Conservation (phyloP, 1,284 basidiomycete species). For the Puccinia sorghi region DNA sequence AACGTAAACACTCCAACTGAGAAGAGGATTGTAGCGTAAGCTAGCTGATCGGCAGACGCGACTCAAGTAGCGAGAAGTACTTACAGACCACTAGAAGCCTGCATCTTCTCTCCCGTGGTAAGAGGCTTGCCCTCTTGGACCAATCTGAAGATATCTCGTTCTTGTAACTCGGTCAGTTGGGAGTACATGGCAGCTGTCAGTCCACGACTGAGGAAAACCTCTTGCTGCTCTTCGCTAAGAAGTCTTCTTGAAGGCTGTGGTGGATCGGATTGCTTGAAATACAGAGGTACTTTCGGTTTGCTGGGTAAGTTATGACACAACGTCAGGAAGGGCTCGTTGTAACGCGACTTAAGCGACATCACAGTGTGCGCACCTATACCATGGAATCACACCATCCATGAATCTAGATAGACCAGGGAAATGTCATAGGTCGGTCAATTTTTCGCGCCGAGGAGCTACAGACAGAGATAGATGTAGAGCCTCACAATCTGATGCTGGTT, state of each 20-base stretch:
- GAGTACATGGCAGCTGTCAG: constrained; percentile 44
- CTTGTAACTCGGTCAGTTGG: constrained; percentile 39
- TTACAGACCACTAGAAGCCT: constrained; percentile 43
- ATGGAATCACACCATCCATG: constrained; percentile 43
- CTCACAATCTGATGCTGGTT: constrained; percentile 48
- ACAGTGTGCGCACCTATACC: constrained; percentile 31
- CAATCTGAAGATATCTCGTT: constrained; percentile 49
- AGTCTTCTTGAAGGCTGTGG: constrained; percentile 30
- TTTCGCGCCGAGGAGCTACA: neutral
- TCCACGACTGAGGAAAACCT: constrained; percentile 37
- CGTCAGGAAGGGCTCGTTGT: neutral
- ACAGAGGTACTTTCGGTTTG: constrained; percentile 31
- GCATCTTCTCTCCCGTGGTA: constrained; percentile 46
- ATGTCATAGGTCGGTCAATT: neutral
- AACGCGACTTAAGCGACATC: neutral
- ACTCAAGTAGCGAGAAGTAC: neutral
- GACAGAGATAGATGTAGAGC: neutral
- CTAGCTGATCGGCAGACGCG: neutral
- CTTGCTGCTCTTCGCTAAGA: constrained; percentile 36
- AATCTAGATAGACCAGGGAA: constrained; percentile 11
- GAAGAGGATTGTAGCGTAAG: neutral
- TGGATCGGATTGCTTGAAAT: constrained; percentile 45
- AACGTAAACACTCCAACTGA: constrained; percentile 36
- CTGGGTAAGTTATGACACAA: constrained; percentile 3
- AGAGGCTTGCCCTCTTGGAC: constrained; percentile 49